Evolutionary conservation across 768 basidiomycete genomes (phyloP).

Genomic region (Daedaleopsis sinensis): DNA sequence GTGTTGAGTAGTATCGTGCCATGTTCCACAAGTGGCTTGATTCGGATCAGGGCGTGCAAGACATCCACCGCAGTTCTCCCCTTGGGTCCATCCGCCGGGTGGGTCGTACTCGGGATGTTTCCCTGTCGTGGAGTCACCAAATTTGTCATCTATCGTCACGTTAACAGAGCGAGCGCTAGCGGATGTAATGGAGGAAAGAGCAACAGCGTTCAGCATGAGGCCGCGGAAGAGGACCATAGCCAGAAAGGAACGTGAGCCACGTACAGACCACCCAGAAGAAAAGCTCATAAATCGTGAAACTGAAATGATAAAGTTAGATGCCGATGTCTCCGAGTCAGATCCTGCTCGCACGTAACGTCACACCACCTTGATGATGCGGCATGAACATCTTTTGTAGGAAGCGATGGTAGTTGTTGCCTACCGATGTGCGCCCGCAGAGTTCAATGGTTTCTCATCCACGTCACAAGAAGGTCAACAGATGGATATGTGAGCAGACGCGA

Average conservation of each 20-base stretch:
- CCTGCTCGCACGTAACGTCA: no score
- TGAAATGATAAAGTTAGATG: no score
- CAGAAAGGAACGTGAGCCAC: neutral
- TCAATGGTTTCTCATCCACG: no score
- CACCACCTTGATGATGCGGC: no score
- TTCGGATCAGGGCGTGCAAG: neutral
- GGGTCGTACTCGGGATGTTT: neutral
- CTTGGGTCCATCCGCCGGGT: neutral
- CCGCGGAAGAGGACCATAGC: neutral
- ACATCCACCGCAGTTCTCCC: slow-evolving; percentile 4
- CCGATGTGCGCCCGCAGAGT: no score
- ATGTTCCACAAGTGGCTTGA: neutral
- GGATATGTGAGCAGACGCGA: no score
- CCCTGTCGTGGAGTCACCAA: neutral
- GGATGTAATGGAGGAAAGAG: neutral
- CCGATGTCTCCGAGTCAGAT: no score
- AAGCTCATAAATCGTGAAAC: neutral
- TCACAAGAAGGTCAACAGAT: no score
- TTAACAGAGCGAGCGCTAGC: neutral
- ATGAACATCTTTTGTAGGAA: no score
- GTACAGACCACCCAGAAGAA: neutral
- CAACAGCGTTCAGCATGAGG: neutral
- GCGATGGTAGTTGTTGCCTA: no score
- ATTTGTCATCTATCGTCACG: neutral
- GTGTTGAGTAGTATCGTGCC: slow-evolving; percentile 9